Conservation (phyloP, 202 grass and related monocot genomes). For the Dendrocalamus latiflorus region DNA sequence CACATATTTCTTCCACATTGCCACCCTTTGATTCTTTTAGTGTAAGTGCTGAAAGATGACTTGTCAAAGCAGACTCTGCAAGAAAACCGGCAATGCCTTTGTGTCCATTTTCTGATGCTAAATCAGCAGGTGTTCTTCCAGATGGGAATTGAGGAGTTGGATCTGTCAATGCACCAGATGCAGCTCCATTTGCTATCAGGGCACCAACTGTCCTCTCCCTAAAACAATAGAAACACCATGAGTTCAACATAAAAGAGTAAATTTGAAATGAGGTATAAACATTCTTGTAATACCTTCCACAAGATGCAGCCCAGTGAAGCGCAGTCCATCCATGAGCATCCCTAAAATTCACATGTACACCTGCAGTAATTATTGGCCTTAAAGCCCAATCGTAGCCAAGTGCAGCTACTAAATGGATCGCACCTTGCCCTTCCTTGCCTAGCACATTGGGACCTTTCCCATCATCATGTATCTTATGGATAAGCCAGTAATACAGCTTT, state of each 20-base stretch:
- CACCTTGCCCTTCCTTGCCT: slow-evolving; percentile 90
- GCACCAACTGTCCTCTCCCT: slow-evolving; percentile 70
- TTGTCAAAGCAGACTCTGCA: slow-evolving; percentile 93
- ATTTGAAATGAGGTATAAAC: neutral
- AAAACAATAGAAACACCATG: slow-evolving; percentile 26
- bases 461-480: slow-evolving; percentile 75
- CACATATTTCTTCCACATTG: slow-evolving; percentile 47
- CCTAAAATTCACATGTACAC: slow-evolving; percentile 94
- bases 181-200: slow-evolving; percentile 73
- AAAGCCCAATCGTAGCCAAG: slow-evolving; percentile 97
- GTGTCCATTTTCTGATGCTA: slow-evolving; percentile 92
- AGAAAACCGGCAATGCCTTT: slow-evolving; percentile 97
- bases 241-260: neutral
- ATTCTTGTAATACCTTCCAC: slow-evolving; percentile 64
- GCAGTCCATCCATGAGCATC: slow-evolving; percentile 97
- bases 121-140: slow-evolving; percentile 91
- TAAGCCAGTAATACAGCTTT: slow-evolving; percentile 78
- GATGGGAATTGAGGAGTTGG: slow-evolving; percentile 73
- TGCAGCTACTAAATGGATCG: slow-evolving; percentile 87
- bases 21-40: slow-evolving; percentile 63
- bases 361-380: slow-evolving; percentile 72
- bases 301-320: slow-evolving; percentile 94
- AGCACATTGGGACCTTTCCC: slow-evolving; percentile 88
- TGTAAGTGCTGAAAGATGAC: slow-evolving; percentile 74
- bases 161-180: slow-evolving; percentile 78